Conservation (phyloP, 805 yeast genomes). For the Hanseniaspora lindneri region DNA sequence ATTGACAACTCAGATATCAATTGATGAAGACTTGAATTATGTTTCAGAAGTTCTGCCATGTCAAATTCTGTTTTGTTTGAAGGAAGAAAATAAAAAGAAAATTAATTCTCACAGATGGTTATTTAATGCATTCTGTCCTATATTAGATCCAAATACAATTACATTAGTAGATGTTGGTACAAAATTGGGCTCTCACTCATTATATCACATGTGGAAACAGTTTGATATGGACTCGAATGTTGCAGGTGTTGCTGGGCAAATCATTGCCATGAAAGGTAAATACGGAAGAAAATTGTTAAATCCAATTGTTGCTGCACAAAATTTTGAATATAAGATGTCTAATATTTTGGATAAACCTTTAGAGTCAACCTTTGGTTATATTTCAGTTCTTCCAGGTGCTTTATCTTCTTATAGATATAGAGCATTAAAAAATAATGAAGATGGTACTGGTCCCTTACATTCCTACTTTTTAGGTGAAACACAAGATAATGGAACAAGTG, state of each 20-base stretch:
- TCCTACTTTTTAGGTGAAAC: constrained; percentile 86
- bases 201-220: constrained; percentile 94
- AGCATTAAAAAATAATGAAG: constrained; percentile 72
- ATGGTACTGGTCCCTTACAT: constrained; percentile 82
- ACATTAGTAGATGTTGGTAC: constrained; percentile 95
- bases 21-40: constrained; percentile 79
- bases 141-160: constrained; percentile 81
- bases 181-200: constrained; percentile 73
- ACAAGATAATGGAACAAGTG: constrained; percentile 45
- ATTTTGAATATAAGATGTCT: constrained; percentile 94
- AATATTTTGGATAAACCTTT: constrained; percentile 88
- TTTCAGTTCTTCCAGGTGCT: constrained; percentile 91
- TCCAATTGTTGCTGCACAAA: constrained; percentile 91
- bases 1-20: constrained; percentile 87
- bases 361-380: constrained; percentile 86
- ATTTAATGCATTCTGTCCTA: constrained; percentile 87
- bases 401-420: constrained; percentile 84
- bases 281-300: constrained; percentile 70
- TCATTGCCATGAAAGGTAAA: constrained; percentile 87
- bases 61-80: constrained; percentile 81
- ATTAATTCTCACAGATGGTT: constrained; percentile 97
- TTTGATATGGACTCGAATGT: constrained; percentile 92
- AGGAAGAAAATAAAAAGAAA: constrained; percentile 84
- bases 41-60: constrained; percentile 91
- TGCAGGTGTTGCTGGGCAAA: constrained; percentile 98